phyloP scores from a whole-genome alignment of 305 asterid species.

The Petunia hybrid region DNA sequence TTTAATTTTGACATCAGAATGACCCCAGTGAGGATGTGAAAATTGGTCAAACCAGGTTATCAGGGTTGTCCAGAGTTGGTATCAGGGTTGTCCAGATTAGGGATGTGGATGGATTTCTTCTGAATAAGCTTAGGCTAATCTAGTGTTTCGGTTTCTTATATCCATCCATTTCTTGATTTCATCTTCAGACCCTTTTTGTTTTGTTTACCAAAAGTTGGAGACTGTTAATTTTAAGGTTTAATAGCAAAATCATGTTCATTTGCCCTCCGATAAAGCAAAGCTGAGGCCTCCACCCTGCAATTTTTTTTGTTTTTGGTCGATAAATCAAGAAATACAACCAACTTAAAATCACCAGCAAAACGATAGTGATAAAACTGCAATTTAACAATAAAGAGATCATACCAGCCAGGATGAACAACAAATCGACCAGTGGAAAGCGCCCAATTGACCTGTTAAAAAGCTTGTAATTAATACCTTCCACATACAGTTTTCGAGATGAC shows the following conservation, averaged over 20 bases:
- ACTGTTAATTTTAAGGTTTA: slow-evolving; percentile 60
- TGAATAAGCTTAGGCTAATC: neutral
- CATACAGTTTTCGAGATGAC: slow-evolving; percentile 25
- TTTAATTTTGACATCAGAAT: neutral
- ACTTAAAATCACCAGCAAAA: slow-evolving; percentile 25
- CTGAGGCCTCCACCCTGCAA: slow-evolving; percentile 98
- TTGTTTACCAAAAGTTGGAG: slow-evolving; percentile 32
- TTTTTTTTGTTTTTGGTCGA: slow-evolving; percentile 26
- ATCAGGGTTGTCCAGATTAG: neutral
- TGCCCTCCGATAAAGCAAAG: slow-evolving; percentile 93
- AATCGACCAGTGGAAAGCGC: slow-evolving; percentile 75
- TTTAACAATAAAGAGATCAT: slow-evolving; percentile 37
- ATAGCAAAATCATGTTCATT: slow-evolving; percentile 89
- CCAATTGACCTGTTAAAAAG: slow-evolving; percentile 78
- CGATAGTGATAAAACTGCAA: slow-evolving; percentile 16
- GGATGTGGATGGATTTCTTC: neutral
- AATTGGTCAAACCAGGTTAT: neutral
- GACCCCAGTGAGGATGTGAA: neutral
- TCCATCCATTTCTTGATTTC: slow-evolving; percentile 19
- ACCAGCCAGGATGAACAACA: slow-evolving; percentile 98
- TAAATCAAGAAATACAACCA: slow-evolving; percentile 32
- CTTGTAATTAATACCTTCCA: slow-evolving; percentile 4
- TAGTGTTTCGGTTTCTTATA: slow-evolving; percentile 16
- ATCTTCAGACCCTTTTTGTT: slow-evolving; percentile 7
- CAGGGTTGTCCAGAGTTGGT: neutral